phyloP scores from a whole-genome alignment of 108 stramenopile genomes.

The Bacterosira constricta region DNA sequence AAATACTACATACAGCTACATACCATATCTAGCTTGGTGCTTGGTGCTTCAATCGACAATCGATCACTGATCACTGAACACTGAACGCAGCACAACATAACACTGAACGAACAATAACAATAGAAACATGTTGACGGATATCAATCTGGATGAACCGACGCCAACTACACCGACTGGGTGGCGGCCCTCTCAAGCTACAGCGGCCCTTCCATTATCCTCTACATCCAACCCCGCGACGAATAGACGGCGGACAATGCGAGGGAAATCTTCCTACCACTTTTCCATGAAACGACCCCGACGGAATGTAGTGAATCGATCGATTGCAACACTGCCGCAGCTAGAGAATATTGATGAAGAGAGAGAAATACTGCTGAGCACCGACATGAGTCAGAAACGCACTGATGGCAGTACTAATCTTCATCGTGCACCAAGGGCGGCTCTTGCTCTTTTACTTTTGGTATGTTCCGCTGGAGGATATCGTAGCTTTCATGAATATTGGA shows the following conservation, averaged over 20 bases:
- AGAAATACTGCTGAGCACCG: slow-evolving; percentile 1
- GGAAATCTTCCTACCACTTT: background rate
- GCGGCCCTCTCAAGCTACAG: background rate
- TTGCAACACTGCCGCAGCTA: slow-evolving; percentile 3
- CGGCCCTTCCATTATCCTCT: background rate
- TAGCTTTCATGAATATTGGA: slow-evolving; percentile 30
- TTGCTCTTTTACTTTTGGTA: slow-evolving; percentile 24
- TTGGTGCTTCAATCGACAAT: too few species aligned
- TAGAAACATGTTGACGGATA: background rate
- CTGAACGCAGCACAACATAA: too few species aligned
- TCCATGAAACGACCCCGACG: slow-evolving; percentile 35
- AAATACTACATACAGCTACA: too few species aligned
- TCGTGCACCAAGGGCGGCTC: slow-evolving; percentile 32
- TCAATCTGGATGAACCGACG: background rate
- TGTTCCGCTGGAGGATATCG: slow-evolving; percentile 35
- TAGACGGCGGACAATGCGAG: background rate
- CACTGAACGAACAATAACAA: too few species aligned
- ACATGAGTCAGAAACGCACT: background rate
- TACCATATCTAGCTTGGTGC: too few species aligned
- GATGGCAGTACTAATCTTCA: slow-evolving; percentile 1
- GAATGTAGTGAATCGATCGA: slow-evolving; percentile 18
- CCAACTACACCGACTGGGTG: background rate
- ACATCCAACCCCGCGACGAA: background rate
- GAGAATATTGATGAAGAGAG: slow-evolving; percentile 21
- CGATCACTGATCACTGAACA: too few species aligned